phyloP scores from a whole-genome alignment of 1,284 basidiomycete species.

The Ceratobasidium papillatum region DNA sequence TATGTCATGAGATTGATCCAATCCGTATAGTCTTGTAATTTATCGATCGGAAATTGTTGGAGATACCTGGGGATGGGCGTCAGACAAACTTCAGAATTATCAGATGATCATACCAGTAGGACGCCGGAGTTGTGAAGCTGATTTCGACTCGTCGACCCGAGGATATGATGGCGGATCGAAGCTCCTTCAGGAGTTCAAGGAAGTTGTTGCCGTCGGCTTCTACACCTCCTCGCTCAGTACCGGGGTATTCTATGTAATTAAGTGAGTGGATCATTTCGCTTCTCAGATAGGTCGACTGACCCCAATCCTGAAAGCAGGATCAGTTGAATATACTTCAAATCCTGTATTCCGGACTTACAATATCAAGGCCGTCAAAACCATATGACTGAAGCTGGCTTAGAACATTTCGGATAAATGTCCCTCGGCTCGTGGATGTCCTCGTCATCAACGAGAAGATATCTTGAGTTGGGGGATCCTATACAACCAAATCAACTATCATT shows the following conservation, averaged over 20 bases:
- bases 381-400: constrained; percentile 21
- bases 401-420: constrained; percentile 25
- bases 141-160: constrained; percentile 5
- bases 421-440: constrained; percentile 14
- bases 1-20: constrained; percentile 40
- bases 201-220: constrained; percentile 32
- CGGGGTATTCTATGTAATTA: constrained; percentile 16
- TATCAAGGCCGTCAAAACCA: constrained; percentile 35
- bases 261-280: not conserved
- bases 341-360: constrained; percentile 8
- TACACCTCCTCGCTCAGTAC: constrained; percentile 29
- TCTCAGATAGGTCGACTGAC: not conserved
- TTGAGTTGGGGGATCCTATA: constrained; percentile 30
- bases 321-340: not conserved
- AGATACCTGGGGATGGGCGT: constrained; percentile 10
- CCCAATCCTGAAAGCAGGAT: constrained; percentile 6
- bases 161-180: constrained; percentile 17
- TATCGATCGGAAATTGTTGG: constrained; percentile 28
- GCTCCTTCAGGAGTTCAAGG: constrained; percentile 28
- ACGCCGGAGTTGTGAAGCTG: constrained; percentile 32
- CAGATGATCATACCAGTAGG: constrained; percentile 17
- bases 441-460: constrained; percentile 18
- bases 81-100: no score
- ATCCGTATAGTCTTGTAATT: constrained; percentile 28
- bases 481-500: not conserved